Evolutionary conservation across 352 stramenopile species (phyloP).

Genomic region (Globisporangium iwayamae): DNA sequence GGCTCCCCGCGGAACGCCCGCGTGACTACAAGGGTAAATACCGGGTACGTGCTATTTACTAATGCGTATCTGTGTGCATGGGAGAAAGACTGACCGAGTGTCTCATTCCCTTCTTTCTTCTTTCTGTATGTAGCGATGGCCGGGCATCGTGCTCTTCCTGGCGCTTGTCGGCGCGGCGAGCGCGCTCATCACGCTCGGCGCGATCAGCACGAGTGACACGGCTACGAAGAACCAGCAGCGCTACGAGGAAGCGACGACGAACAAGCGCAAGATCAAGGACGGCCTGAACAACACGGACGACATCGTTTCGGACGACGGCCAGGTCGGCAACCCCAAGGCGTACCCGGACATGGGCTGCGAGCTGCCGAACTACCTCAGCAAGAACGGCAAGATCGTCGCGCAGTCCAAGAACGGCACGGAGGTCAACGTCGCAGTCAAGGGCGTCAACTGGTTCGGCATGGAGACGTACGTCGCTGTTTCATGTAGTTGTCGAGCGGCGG

Average conservation of each 20-base stretch:
- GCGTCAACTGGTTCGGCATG: constrained; percentile 79
- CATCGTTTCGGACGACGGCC: constrained; percentile 41
- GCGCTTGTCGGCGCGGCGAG: constrained; percentile 9
- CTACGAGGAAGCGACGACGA: constrained; percentile 15
- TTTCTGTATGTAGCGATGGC: constrained; percentile 8
- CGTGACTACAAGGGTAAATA: constrained; percentile 72
- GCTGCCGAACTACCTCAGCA: constrained; percentile 28
- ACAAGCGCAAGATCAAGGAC: constrained; percentile 30
- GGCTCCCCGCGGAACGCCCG: constrained; percentile 34
- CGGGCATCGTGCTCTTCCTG: constrained; percentile 12
- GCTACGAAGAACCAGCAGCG: constrained; percentile 10
- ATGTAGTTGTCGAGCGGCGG: neutral
- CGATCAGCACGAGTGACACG: constrained; percentile 7
- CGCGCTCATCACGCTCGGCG: constrained; percentile 15
- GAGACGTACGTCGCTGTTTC: constrained; percentile 31
- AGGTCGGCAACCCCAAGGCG: constrained; percentile 51
- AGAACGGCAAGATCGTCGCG: constrained; percentile 20
- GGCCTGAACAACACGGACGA: constrained; percentile 19
- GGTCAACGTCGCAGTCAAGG: constrained; percentile 49
- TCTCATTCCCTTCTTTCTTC: neutral
- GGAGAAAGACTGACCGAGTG: neutral
- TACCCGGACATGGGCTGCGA: constrained; percentile 31
- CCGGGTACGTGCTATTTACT: constrained; percentile 24
- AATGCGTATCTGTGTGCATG: neutral
- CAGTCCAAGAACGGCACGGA: constrained; percentile 46